A percentile compares a stretch with the other conserved stretches of the same genome.
Evolutionary conservation across 306 rosid genomes (phyloP).

Genomic region (Pterocarpus macrocarpus): DNA sequence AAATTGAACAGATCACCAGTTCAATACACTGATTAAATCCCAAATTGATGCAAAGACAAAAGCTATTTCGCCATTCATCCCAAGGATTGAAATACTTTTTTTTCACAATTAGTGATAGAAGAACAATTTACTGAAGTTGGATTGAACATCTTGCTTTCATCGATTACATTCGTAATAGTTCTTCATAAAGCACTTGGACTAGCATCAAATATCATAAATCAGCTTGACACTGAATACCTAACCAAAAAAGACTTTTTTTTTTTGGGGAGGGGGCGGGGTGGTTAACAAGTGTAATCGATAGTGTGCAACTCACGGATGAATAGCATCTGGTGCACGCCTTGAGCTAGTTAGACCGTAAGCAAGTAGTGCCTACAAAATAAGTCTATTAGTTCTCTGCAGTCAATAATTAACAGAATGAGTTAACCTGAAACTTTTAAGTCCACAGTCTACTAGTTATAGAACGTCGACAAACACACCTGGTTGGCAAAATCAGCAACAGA

Average conservation of each 20-base stretch:
- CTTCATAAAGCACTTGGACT: conserved; percentile 23
- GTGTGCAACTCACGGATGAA: conserved; percentile 84
- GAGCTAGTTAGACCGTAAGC: conserved; percentile 98
- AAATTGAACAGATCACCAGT: conserved; percentile 43
- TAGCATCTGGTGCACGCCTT: conserved; percentile 98
- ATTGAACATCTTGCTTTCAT: conserved; percentile 32
- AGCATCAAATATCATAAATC: conserved; percentile 17
- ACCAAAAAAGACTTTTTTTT: neutral
- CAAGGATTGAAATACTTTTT: conserved; percentile 20
- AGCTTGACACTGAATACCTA: neutral
- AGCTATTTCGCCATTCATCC: conserved; percentile 16
- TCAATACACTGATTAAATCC: conserved; percentile 26
- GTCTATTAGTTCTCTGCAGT: conserved; percentile 50
- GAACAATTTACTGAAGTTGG: conserved; percentile 24
- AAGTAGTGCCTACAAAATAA: conserved; percentile 86
- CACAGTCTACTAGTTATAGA: neutral
- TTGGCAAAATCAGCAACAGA: conserved; percentile 95
- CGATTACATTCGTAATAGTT: conserved; percentile 11
- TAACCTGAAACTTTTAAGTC: neutral
- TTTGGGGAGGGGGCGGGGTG: too few species aligned
- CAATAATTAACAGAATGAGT: conserved; percentile 32
- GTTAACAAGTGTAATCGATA: conserved; percentile 26
- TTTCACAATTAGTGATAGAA: conserved; percentile 25
- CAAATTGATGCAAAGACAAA: conserved; percentile 30
- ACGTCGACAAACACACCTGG: conserved; percentile 63